Conservation (phyloP, 2,329 filamentous ascomycete genomes). For the Hymenoscyphus fraxineus region DNA sequence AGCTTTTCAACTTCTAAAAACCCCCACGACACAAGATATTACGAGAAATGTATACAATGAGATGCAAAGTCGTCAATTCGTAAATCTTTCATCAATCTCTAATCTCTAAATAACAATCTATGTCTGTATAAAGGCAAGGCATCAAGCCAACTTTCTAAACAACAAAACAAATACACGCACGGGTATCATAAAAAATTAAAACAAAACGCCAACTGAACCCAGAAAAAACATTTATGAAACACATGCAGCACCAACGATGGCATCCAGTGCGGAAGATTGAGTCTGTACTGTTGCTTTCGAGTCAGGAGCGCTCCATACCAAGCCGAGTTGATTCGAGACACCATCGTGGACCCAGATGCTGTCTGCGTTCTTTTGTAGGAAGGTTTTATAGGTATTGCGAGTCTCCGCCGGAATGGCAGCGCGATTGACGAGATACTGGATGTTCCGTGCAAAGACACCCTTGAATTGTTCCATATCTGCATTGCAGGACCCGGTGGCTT, state of each 20-base stretch:
- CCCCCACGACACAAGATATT: background rate
- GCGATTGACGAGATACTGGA: conserved; percentile 51
- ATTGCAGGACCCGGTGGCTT: conserved; percentile 40
- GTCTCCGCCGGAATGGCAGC: conserved; percentile 7
- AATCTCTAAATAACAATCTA: background rate
- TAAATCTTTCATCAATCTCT: background rate
- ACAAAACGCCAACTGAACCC: background rate
- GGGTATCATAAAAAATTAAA: conserved; percentile 11
- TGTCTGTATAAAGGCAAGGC: background rate
- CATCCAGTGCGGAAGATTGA: conserved; percentile 64
- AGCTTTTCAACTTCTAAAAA: background rate
- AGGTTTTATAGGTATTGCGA: conserved; percentile 42
- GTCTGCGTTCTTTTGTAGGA: conserved; percentile 59
- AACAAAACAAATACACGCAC: background rate
- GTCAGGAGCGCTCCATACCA: conserved; percentile 64
- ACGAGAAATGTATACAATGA: background rate
- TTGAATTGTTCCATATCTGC: conserved; percentile 64
- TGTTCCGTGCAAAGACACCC: conserved; percentile 64
- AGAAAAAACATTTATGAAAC: conserved; percentile 12
- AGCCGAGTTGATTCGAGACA: conserved; percentile 50
- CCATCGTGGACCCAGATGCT: conserved; percentile 61
- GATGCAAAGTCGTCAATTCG: background rate
- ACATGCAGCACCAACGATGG: conserved; percentile 55
- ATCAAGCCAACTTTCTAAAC: background rate
- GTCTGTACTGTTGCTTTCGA: conserved; percentile 51